phyloP scores from a whole-genome alignment of 1,284 basidiomycete species.

The Austropuccinia psidii region DNA sequence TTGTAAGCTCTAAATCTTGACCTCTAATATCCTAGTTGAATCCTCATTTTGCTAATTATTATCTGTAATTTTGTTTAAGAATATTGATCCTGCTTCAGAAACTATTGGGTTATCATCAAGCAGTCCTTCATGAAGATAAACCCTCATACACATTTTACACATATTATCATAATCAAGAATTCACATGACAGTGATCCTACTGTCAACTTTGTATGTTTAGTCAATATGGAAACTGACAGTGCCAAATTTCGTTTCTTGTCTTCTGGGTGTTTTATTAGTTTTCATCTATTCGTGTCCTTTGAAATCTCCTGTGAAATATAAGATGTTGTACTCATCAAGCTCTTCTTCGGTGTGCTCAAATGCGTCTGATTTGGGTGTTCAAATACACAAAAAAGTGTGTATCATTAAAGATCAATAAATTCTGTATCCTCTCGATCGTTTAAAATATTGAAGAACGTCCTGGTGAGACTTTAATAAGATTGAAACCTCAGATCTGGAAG shows the following conservation, averaged over 20 bases:
- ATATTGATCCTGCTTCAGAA: not conserved
- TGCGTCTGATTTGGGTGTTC: not conserved
- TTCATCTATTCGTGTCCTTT: slow-evolving; percentile 5
- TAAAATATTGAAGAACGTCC: too few species aligned
- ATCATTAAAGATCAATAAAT: not conserved
- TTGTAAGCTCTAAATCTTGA: slow-evolving; percentile 3
- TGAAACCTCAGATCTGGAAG: not conserved
- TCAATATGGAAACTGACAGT: too few species aligned
- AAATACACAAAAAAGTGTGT: not conserved
- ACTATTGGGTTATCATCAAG: not conserved
- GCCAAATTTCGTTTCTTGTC: too few species aligned
- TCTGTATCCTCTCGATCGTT: not conserved
- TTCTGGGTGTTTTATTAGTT: not conserved
- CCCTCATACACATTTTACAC: not conserved
- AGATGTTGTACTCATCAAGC: not conserved
- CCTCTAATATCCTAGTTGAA: too few species aligned
- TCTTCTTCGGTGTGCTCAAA: not conserved
- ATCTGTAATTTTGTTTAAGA: not conserved
- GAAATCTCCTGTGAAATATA: not conserved
- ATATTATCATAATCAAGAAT: not conserved
- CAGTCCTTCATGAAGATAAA: not conserved
- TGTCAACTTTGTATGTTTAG: not conserved
- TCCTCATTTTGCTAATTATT: not conserved
- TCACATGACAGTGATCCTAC: not conserved
- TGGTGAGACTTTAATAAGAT: not conserved